Evolutionary conservation across 2,329 filamentous ascomycete species (phyloP).

Genomic region (Aspergillus amoenus): DNA sequence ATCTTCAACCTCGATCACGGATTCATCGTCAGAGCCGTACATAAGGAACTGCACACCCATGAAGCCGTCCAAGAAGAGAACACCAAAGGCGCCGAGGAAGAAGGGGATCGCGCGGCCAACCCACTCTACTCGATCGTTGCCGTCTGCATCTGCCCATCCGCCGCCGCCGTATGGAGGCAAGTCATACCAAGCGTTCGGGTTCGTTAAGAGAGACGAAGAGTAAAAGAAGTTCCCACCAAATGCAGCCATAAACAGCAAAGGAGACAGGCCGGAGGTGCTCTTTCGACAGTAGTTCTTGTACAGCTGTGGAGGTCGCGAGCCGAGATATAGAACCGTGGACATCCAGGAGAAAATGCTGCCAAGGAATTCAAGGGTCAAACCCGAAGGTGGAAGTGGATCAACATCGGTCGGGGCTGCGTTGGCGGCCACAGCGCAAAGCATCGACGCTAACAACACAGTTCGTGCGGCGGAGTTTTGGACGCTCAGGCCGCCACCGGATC

Average conservation of each 20-base stretch:
- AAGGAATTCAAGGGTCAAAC: conserved; percentile 41
- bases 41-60: conserved; percentile 64
- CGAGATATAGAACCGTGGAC: conserved; percentile 58
- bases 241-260: conserved; percentile 63
- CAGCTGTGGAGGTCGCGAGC: conserved; percentile 62
- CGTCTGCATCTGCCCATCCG: conserved; percentile 59
- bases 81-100: conserved; percentile 65
- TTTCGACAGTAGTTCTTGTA: conserved; percentile 64
- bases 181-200: conserved; percentile 62
- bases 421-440: conserved; percentile 45
- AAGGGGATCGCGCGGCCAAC: conserved; percentile 60
- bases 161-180: conserved; percentile 57
- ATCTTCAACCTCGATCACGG: conserved; percentile 51
- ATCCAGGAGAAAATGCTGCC: conserved; percentile 57
- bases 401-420: conserved; percentile 40
- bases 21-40: conserved; percentile 53
- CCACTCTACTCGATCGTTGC: conserved; percentile 58
- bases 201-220: conserved; percentile 60
- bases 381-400: conserved; percentile 16
- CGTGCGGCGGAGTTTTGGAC: conserved; percentile 40
- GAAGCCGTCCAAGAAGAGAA: conserved; percentile 60
- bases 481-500: conserved; percentile 26
- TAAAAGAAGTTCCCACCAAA: conserved; percentile 70
- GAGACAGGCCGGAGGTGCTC: conserved; percentile 63
- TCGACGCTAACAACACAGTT: conserved; percentile 45